Evolutionary conservation across 2,329 filamentous ascomycete species (phyloP), one percentile per base, ranked within the genome.

Genomic region (Rhynchosporium agropyri): DNA sequence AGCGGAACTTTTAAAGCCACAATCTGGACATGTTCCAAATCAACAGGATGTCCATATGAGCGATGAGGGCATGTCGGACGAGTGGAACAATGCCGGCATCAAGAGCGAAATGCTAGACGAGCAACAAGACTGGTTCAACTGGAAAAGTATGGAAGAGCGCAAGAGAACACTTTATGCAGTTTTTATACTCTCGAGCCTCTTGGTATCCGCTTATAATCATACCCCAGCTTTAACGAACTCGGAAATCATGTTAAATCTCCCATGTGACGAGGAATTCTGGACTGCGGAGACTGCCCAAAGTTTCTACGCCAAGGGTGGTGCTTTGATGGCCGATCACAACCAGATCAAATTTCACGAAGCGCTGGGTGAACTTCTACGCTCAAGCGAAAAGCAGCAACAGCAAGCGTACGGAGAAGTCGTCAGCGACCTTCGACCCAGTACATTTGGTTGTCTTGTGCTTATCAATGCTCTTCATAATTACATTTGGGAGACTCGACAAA

Each of bases 381-480:
- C 92, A 45, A 92, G 90, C 68, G 84, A 87, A 70, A 83, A 80
- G 69, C 81, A 83, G 63, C 80, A 84, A 67, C 87, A 89, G 51
- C 82, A 77, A 36, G 76, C 79, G 40, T 64, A 78, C 8, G 78
- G 80, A 49, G 83, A 87, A 8, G 72, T 83, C 1, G 80, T 83
- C 67, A 86, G 81, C 59, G 87, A 91, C 40, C 80, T 95, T 54
- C 86, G 85, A 68, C 92, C 92, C 0, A 97, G 94, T 77, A 93
- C 92, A 0, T 96, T 97, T 74, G 95, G 94, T 8, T 97, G 92
- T 74, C 81, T 97, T 36, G 84, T 97, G 5, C 79, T 99, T 66
- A 97, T 98, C 74, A 94, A 97, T 73, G 93, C 95, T 3, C 81
- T 98, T 29, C 95, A 98, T 78, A 97, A 97, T 70, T 97, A 97